Base-by-base conservation (phyloP, 2,329 filamentous ascomycete genomes). In the Davidsoniella eucalypti region DNA sequence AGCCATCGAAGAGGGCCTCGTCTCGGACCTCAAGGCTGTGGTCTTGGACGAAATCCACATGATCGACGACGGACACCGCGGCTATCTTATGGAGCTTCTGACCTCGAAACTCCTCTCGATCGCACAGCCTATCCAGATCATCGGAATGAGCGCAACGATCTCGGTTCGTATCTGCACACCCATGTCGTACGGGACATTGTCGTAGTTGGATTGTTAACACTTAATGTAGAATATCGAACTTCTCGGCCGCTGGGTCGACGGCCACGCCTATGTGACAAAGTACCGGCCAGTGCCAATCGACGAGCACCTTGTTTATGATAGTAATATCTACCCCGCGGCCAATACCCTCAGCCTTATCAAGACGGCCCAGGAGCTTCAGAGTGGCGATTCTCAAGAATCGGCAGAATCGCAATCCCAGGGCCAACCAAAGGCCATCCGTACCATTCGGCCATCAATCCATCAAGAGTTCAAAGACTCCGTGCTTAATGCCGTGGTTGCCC, bases 31-130 rank as follows among this genome's bases (percentile, higher is more conserved):
- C 41, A 75, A 73, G 44, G 68, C 79, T 9, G 75, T 87, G 16
- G 80, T 87, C 12, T 67, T 87, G 33, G 84, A 88, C 57, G 84
- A 88, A 60, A 65, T 87, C n/a, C 84, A 88, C 60, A 87, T 88
- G 82, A 70, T 87, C 42, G 80, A 86, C 57, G 84, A 87, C 59
- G 80, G 82, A 54, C 74, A 80, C 56, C 76, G 84, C 10, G 84
- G 84, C 3, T 87, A 87, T 59, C 68, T 87, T 1, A 67, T 87
- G 50, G 84, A 88, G 59, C 67, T 87, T 5, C 76, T 86, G 64
- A 77, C 80, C 4, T 83, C 82, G 3, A 87, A 87, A 58, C 59
- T 87, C 26, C 64, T 86, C n/a, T 73, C 78, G 51, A 63, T 87
- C 18, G 78, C 76, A 23, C 75, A 84, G 52, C 64, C 70, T 21